Base-by-base conservation (phyloP, 805 yeast genomes). In the Yarrowia phangngaensis region DNA sequence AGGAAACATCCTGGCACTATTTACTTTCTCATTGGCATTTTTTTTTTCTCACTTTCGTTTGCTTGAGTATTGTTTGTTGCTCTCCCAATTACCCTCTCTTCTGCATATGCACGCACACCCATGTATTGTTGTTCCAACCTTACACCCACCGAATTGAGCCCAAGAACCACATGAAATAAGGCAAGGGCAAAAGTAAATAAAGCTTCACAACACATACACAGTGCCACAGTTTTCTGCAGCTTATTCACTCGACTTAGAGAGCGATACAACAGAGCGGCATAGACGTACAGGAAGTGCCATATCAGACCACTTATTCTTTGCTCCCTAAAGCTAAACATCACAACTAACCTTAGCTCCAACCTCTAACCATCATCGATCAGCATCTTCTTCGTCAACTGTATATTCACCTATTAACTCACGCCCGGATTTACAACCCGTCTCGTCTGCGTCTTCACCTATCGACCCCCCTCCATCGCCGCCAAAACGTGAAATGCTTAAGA, bases 401-500 rank as follows among this genome's bases (percentile, higher is more conserved):
- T 38, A 38, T 32, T 26, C 45, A 23, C 45, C 45, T 32, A 32
- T 38, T 32, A 38, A 38, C 45, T 38, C 45, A 13, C 45, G 45
- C 24, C 45, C 45, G 24, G 45, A 38, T 38, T 32, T 38, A 23
- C 45, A 38, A 32, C 45, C 45, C 19, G 32, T 38, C 24, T 38
- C 45, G 45, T 38, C 45, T 8, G 45, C 45, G 31, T 38, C 45
- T 6, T 38, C 45, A 24, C 45, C 45, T 13, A 38, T 19, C 17
- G 45, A 38, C 32, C 32, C 45, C 24, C 45, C 45, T 16, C 48
- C 35, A 22, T 41, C 48, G 22, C 45, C 50, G 20, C 45, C 41
- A 12, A 46, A 46, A 32, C 50, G 50, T n/a, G 45, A 46, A 43
- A 46, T 46, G 50, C 43, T 46, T 20, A 46, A 32, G 50, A 46